Evolutionary conservation across 2,329 filamentous ascomycete species (phyloP).

Genomic region (Fusarium miscanthi): DNA sequence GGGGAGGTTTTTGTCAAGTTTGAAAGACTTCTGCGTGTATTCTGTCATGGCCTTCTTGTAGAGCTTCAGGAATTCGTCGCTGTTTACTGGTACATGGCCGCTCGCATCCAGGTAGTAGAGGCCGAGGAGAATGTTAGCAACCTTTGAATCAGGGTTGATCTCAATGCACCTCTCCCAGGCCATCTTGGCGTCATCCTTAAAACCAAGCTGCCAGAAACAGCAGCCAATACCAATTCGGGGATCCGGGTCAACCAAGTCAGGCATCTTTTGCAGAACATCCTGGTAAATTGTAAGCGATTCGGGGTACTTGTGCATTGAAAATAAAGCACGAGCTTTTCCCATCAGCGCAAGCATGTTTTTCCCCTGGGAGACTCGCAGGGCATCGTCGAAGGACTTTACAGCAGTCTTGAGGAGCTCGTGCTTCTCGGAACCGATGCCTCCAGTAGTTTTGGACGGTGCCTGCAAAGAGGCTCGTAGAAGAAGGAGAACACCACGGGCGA

Average conservation of each 20-base stretch:
- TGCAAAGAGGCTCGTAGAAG: conserved; percentile 89
- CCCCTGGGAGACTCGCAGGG: conserved; percentile 82
- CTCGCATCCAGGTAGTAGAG: conserved; percentile 91
- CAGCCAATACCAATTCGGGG: conserved; percentile 95
- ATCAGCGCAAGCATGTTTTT: conserved; percentile 93
- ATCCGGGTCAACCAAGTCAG: conserved; percentile 89
- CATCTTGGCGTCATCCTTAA: conserved; percentile 89
- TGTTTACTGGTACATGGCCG: conserved; percentile 82
- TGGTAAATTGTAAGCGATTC: conserved; percentile 90
- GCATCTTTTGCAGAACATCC: conserved; percentile 85
- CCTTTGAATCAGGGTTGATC: conserved; percentile 84
- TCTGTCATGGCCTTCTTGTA: conserved; percentile 96
- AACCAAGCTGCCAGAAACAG: conserved; percentile 96
- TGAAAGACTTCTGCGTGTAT: conserved; percentile 93
- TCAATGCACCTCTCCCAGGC: conserved; percentile 92
- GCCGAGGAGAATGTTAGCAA: conserved; percentile 89
- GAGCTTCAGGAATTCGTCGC: conserved; percentile 83
- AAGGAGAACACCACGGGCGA: conserved; percentile 89
- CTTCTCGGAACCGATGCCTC: conserved; percentile 76
- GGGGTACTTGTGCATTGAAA: conserved; percentile 85
- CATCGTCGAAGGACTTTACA: conserved; percentile 94
- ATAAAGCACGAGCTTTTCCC: conserved; percentile 88
- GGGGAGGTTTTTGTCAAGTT: conserved; percentile 89
- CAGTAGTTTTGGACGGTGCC: conserved; percentile 75
- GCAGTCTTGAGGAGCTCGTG: conserved; percentile 85